A percentile compares a stretch with the other conserved stretches of the same genome.
Evolutionary conservation across 768 basidiomycete genomes (phyloP).

Genomic region (Rhodotorula toruloides): DNA sequence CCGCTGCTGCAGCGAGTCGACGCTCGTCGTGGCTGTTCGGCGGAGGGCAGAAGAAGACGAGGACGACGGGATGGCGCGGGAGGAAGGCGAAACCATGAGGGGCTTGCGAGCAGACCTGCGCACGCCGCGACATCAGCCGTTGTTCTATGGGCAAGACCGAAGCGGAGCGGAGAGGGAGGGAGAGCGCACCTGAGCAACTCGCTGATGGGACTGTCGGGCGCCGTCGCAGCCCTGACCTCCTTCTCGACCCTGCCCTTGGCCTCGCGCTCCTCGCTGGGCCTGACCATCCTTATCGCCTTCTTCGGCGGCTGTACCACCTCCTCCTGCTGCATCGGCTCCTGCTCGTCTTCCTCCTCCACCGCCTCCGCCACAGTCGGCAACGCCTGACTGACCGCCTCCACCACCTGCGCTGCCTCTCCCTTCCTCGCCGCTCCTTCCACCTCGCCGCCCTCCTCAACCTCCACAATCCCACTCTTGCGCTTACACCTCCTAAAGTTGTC

Average conservation of each 20-base stretch:
- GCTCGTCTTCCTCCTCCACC: conserved; percentile 12
- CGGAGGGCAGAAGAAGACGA: neutral
- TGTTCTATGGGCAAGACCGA: neutral
- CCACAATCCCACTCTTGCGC: conserved; percentile 18
- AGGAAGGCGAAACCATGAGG: conserved; percentile 41
- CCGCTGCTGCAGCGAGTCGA: conserved; percentile 7
- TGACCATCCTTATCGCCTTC: conserved; percentile 7
- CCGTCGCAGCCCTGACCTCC: conserved; percentile 93
- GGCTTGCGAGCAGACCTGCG: conserved; percentile 42
- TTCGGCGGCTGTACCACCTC: neutral
- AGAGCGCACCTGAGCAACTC: conserved; percentile 60
- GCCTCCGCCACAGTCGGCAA: conserved; percentile 56
- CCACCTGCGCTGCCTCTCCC: conserved; percentile 19
- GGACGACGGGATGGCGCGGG: conserved; percentile 15
- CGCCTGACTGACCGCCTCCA: conserved; percentile 45
- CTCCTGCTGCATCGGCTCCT: neutral
- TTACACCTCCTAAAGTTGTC: conserved; percentile 29
- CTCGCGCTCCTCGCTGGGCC: conserved; percentile 19
- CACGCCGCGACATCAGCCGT: neutral
- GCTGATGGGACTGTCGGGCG: conserved; percentile 89
- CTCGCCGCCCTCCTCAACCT: conserved; percentile 7
- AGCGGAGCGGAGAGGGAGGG: neutral
- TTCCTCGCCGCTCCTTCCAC: neutral
- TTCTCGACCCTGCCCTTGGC: conserved; percentile 58
- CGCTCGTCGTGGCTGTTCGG: neutral